These are phyloP conservation scores for Didymella glomerata DNA, from an alignment of 2,329 filamentous ascomycete genomes.

Conservation along the genomic window DNA sequence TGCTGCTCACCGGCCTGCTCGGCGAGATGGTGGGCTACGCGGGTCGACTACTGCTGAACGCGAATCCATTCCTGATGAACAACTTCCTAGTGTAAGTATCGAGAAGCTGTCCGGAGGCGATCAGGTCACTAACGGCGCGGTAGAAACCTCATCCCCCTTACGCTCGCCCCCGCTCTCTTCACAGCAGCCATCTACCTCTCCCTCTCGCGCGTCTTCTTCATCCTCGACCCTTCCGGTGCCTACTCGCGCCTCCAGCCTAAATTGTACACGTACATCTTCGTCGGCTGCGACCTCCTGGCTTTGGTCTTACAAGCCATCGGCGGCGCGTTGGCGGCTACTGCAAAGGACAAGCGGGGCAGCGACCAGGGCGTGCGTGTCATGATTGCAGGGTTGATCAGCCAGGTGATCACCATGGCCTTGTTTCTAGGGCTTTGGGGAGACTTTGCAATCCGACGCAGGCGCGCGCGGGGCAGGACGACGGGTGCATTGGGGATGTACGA, in stretches of 20 bases:
- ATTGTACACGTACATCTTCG: background rate
- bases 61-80: background rate
- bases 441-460: background rate
- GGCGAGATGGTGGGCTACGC: background rate
- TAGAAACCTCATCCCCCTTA: background rate
- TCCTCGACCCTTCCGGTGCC: background rate
- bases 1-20: background rate
- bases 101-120: too few species aligned
- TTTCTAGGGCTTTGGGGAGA: background rate
- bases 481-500: background rate
- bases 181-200: background rate
- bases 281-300: background rate
- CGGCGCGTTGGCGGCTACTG: background rate
- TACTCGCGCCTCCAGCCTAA: background rate
- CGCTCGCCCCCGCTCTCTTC: background rate
- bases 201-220: background rate
- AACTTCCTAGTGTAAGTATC: background rate
- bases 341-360: background rate
- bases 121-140: background rate
- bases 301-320: background rate
- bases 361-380: background rate
- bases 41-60: background rate
- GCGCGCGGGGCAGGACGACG: background rate
- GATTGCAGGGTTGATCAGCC: background rate
- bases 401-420: background rate